phyloP scores from a whole-genome alignment of 1,139 yeast species.

The Groenewaldozyma auringiensis region DNA sequence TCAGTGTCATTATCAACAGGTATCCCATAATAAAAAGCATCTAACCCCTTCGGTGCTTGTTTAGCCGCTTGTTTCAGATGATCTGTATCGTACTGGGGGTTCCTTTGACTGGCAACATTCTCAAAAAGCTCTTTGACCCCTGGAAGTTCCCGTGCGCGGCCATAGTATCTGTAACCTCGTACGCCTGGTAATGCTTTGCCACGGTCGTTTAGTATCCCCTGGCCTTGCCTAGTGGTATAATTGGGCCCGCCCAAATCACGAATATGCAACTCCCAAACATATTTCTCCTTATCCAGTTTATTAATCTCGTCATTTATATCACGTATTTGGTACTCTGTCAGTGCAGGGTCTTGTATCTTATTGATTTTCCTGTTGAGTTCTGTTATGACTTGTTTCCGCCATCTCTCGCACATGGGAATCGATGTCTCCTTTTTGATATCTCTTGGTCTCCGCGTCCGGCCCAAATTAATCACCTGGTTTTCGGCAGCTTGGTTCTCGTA shows the following conservation, averaged over 20 bases:
- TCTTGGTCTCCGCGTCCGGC: constrained; percentile 45
- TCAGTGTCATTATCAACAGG: not conserved
- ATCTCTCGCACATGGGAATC: constrained; percentile 64
- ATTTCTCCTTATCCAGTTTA: constrained; percentile 55
- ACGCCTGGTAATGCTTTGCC: constrained; percentile 29
- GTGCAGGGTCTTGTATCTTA: constrained; percentile 53
- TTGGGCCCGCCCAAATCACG: constrained; percentile 65
- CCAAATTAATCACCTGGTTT: constrained; percentile 51
- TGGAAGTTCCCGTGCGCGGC: constrained; percentile 74
- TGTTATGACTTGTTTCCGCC: constrained; percentile 57
- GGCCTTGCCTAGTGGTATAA: constrained; percentile 30
- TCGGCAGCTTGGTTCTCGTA: constrained; percentile 56
- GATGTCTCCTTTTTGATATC: constrained; percentile 47
- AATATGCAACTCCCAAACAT: constrained; percentile 73
- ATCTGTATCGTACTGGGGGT: constrained; percentile 1
- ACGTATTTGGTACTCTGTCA: constrained; percentile 55
- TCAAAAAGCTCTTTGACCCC: constrained; percentile 55
- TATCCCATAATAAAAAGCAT: not conserved
- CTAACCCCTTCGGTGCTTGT: not conserved
- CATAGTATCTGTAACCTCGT: constrained; percentile 67
- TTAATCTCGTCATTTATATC: constrained; percentile 74
- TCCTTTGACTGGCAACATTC: constrained; percentile 21
- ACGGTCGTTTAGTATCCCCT: constrained; percentile 20
- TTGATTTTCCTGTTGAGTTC: constrained; percentile 60
- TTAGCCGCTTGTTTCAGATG: not conserved